Evolutionary conservation across 306 rosid genomes (phyloP).

Genomic region (Astragalus membranaceus): DNA sequence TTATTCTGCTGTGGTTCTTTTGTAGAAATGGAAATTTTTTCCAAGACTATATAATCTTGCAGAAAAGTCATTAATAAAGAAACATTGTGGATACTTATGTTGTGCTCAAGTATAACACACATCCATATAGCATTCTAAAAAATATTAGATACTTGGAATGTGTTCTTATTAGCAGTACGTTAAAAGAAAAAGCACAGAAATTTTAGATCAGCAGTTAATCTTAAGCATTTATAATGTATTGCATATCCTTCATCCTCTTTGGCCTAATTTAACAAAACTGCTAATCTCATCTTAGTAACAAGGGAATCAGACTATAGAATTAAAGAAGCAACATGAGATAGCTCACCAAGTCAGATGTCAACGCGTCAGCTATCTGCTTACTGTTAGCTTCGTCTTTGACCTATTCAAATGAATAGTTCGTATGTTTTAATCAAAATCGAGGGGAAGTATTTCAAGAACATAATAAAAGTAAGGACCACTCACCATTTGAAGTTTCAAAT

Average conservation of each 20-base stretch:
- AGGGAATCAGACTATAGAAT: conserved; percentile 10
- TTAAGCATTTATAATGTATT: conserved; percentile 26
- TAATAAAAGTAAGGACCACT: conserved; percentile 23
- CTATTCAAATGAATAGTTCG: conserved; percentile 31
- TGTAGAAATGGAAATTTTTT: background rate
- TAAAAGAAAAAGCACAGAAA: conserved; percentile 23
- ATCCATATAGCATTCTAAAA: background rate
- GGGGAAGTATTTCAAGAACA: conserved; percentile 16
- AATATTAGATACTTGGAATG: conserved; percentile 16
- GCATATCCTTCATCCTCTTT: conserved; percentile 21
- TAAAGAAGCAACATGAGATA: conserved; percentile 17
- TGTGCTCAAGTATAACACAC: background rate
- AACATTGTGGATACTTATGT: background rate
- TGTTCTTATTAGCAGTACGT: conserved; percentile 25
- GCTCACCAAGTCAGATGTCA: conserved; percentile 44
- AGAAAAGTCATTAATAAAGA: background rate
- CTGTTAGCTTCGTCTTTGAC: conserved; percentile 44
- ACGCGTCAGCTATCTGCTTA: conserved; percentile 25
- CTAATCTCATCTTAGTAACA: conserved; percentile 10
- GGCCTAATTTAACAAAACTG: conserved; percentile 30
- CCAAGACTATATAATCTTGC: background rate
- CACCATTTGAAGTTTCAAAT: conserved; percentile 67
- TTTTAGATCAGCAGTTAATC: conserved; percentile 22
- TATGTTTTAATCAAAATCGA: background rate
- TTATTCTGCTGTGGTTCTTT: conserved; percentile 3